Conservation (phyloP, 148 eudicot species). For the Simmondsia chinensis region DNA sequence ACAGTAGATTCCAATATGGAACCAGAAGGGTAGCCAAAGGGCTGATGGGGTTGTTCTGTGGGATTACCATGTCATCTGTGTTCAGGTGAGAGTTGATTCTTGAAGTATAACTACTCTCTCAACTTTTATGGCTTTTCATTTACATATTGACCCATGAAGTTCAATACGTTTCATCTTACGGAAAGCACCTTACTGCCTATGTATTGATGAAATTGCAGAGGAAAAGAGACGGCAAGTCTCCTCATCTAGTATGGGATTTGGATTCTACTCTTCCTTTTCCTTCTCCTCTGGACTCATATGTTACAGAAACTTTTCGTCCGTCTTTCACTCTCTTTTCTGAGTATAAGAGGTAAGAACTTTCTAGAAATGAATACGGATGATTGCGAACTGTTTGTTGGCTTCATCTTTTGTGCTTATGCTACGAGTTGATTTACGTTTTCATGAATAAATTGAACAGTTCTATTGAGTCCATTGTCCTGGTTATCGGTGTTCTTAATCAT, state of each 20-base stretch:
- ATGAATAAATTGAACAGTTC: too few relatives aligned
- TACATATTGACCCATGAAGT: not conserved
- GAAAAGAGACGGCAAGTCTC: constrained; percentile 33
- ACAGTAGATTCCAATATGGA: constrained; percentile 88
- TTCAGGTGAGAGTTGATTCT: constrained; percentile 45
- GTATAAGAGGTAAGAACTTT: constrained; percentile 51
- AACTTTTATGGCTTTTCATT: not conserved
- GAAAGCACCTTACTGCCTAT: not conserved
- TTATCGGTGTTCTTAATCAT: too few relatives aligned
- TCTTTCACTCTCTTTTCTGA: constrained; percentile 79
- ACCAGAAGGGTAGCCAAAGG: constrained; percentile 92
- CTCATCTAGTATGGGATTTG: constrained; percentile 82
- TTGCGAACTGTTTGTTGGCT: too few relatives aligned
- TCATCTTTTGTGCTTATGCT: too few relatives aligned
- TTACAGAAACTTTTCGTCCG: constrained; percentile 63
- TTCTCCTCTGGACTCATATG: constrained; percentile 51
- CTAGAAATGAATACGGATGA: too few relatives aligned
- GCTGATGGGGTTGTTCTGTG: constrained; percentile 85
- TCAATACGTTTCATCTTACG: not conserved
- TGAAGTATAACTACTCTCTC: not conserved
- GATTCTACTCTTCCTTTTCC: constrained; percentile 87
- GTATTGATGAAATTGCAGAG: constrained; percentile 26
- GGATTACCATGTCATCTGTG: constrained; percentile 93
- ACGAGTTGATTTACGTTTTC: too few relatives aligned
- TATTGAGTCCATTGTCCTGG: too few relatives aligned